Evolutionary conservation across 345 rosid species (phyloP).

Genomic region (Diplotaxis tenuifolia): DNA sequence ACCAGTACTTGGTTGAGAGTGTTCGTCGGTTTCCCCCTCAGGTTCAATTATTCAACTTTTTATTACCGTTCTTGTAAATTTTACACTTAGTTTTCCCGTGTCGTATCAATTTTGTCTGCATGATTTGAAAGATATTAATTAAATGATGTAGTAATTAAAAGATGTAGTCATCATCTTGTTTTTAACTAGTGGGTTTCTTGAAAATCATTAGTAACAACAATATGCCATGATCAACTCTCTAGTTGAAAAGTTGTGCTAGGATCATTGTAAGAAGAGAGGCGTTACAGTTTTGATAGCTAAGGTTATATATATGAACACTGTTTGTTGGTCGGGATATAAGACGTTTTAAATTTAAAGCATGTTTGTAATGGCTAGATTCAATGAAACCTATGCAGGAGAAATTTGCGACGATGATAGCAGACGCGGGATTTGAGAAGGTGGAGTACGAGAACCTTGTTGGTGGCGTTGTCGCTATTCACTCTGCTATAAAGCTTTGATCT

Average conservation of each 20-base stretch:
- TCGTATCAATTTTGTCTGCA: too few relatives aligned
- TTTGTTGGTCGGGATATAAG: neutral
- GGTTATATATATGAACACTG: neutral
- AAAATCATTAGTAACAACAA: neutral
- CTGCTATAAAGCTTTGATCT: conserved; percentile 62
- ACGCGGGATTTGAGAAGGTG: conserved; percentile 91
- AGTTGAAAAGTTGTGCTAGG: neutral
- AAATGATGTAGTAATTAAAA: too few relatives aligned
- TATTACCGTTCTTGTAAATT: too few relatives aligned
- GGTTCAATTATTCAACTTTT: too few relatives aligned
- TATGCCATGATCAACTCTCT: conserved; percentile 1
- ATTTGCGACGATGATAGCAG: conserved; percentile 86
- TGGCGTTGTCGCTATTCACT: conserved; percentile 92
- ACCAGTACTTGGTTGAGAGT: conserved; percentile 92
- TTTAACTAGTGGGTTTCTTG: too few relatives aligned
- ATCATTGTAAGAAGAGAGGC: neutral
- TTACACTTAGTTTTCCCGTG: too few relatives aligned
- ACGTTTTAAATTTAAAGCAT: neutral
- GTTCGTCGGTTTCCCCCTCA: conserved; percentile 88
- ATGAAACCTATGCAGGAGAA: conserved; percentile 51
- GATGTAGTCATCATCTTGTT: too few relatives aligned
- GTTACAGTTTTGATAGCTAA: neutral
- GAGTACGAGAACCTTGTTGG: conserved; percentile 94
- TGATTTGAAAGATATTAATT: too few relatives aligned
- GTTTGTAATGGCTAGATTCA: neutral